Conservation (phyloP, 139 green algal species). For the Chlamydomonas sp. region DNA sequence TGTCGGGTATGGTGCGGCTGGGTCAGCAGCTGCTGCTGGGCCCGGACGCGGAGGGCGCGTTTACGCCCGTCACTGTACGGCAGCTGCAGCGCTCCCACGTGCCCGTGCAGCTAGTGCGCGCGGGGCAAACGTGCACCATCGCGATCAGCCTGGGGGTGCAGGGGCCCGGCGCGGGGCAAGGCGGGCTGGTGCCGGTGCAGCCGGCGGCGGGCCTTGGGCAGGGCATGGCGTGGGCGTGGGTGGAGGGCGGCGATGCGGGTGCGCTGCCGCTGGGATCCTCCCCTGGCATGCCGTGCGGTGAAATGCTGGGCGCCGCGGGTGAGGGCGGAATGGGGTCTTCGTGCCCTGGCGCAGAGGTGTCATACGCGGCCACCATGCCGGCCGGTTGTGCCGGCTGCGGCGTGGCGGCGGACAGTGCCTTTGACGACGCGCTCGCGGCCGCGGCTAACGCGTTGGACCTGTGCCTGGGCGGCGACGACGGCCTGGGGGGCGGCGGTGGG, state of each 20-base stretch:
- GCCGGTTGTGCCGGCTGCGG: background rate
- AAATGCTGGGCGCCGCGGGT: background rate
- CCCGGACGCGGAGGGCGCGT: conserved; percentile 65
- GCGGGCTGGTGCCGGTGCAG: too few relatives aligned
- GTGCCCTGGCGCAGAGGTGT: too few relatives aligned
- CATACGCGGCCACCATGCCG: too few relatives aligned
- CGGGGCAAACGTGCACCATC: conserved; percentile 74
- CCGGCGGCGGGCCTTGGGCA: background rate
- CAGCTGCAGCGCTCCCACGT: conserved; percentile 81
- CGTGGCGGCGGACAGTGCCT: background rate
- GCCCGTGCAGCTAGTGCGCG: conserved; percentile 63
- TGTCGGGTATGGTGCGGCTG: conserved; percentile 65
- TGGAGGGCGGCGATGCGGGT: background rate
- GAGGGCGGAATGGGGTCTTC: background rate
- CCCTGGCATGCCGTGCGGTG: background rate
- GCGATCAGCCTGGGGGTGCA: conserved; percentile 25
- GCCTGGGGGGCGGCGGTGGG: background rate
- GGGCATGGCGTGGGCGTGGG: too few relatives aligned
- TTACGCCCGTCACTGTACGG: conserved; percentile 65
- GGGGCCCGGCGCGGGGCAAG: background rate
- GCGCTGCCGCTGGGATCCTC: conserved; percentile 15
- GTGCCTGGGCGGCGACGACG: background rate
- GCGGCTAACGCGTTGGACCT: conserved; percentile 19
- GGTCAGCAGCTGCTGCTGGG: conserved; percentile 77
- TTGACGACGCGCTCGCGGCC: conserved; percentile 19